phyloP scores from a whole-genome alignment of 805 yeast genomes.

The Maudiozyma bulderi region DNA sequence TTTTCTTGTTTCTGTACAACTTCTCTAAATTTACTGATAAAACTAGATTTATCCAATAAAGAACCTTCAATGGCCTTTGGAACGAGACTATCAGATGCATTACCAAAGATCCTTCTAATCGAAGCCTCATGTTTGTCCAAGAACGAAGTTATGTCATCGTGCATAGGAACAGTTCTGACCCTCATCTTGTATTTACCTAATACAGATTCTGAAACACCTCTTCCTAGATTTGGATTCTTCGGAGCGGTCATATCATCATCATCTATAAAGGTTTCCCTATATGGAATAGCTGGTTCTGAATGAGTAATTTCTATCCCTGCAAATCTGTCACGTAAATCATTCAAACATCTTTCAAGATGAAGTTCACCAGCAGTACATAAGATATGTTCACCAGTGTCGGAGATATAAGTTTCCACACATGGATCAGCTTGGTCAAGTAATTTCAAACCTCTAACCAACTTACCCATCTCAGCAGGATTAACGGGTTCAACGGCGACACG shows the following conservation, averaged over 20 bases:
- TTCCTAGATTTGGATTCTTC: constrained; percentile 35
- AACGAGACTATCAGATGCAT: constrained; percentile 7
- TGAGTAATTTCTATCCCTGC: constrained; percentile 81
- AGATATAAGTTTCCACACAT: constrained; percentile 76
- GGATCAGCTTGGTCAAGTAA: constrained; percentile 86
- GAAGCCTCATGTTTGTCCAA: constrained; percentile 39
- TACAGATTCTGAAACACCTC: constrained; percentile 42
- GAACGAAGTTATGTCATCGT: constrained; percentile 39
- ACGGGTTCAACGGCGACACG: constrained; percentile 94
- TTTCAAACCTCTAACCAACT: constrained; percentile 68
- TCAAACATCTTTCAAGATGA: constrained; percentile 88
- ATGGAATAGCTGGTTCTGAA: constrained; percentile 92
- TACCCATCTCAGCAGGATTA: constrained; percentile 69
- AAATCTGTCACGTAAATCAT: constrained; percentile 82
- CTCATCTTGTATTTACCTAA: constrained; percentile 41
- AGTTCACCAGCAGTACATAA: constrained; percentile 94
- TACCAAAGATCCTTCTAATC: constrained; percentile 27
- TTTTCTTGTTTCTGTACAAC: constrained; percentile 23
- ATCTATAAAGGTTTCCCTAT: constrained; percentile 67
- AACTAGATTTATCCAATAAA: constrained; percentile 13
- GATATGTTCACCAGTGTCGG: constrained; percentile 88
- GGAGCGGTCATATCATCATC: constrained; percentile 44
- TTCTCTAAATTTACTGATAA: constrained; percentile 28
- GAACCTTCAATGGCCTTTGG: neutral
- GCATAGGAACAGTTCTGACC: constrained; percentile 45